phyloP scores from a whole-genome alignment of 257 asterid species.

The Datura wrightii region DNA sequence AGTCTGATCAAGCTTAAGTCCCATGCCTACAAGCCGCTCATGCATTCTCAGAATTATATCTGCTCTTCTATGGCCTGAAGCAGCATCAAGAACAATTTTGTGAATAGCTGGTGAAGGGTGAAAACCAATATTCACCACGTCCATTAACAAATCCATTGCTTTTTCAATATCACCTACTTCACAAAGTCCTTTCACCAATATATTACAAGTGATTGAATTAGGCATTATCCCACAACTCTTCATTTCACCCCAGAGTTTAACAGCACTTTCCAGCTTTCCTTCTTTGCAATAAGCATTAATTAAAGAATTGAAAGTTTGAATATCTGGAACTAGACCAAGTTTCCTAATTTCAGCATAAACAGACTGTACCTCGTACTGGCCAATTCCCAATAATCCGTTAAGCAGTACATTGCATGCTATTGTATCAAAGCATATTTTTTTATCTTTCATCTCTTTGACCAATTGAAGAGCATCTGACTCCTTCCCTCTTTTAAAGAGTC shows the following conservation, averaged over 20 bases:
- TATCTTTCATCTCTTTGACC: conserved; percentile 67
- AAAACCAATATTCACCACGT: conserved; percentile 57
- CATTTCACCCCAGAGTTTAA: conserved; percentile 69
- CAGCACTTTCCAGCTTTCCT: conserved; percentile 67
- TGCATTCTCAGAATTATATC: conserved; percentile 68
- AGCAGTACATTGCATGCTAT: conserved; percentile 72
- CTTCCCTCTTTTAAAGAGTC: conserved; percentile 78
- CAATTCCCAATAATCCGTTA: conserved; percentile 72
- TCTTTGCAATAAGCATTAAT: conserved; percentile 70
- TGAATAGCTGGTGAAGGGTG: conserved; percentile 63
- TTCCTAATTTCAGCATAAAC: conserved; percentile 59
- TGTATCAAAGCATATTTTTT: conserved; percentile 66
- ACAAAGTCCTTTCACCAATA: conserved; percentile 78
- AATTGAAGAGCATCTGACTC: conserved; percentile 72
- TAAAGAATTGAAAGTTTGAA: conserved; percentile 72
- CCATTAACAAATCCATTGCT: conserved; percentile 67
- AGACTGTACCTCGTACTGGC: conserved; percentile 67
- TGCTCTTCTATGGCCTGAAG: conserved; percentile 62
- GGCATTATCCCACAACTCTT: conserved; percentile 64
- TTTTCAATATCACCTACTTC: conserved; percentile 58
- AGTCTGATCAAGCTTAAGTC: conserved; percentile 59
- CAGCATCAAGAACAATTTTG: conserved; percentile 65
- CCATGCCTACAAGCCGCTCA: conserved; percentile 64
- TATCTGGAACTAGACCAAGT: conserved; percentile 73
- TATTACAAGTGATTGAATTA: conserved; percentile 62